These are phyloP conservation scores for Aspergillus ochraceus DNA, from an alignment of 2,329 filamentous ascomycete genomes.

Conservation along the genomic window DNA sequence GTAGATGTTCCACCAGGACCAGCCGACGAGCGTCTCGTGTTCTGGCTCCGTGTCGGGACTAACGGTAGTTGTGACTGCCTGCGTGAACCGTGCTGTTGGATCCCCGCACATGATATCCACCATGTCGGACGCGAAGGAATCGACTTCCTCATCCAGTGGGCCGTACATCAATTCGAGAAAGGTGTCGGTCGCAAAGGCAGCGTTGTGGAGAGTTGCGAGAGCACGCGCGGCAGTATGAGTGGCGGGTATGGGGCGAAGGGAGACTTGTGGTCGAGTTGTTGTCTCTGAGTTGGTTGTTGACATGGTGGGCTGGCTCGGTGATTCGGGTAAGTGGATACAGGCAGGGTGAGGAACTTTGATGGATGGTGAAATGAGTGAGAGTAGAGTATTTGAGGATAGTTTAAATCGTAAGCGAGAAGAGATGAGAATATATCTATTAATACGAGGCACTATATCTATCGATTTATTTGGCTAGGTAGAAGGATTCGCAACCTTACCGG, in stretches of 20 bases:
- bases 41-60: background rate
- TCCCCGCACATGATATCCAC: background rate
- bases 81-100: background rate
- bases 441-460: too few species aligned
- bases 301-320: too few species aligned
- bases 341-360: too few species aligned
- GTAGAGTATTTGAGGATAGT: too few species aligned
- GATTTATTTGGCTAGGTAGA: too few species aligned
- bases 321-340: too few species aligned
- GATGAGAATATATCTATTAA: too few species aligned
- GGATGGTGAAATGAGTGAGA: too few species aligned
- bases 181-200: background rate
- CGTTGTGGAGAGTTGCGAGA: conserved; percentile 2
- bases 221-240: background rate
- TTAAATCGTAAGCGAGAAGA: too few species aligned
- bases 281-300: too few species aligned
- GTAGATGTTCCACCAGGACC: conserved; percentile 7
- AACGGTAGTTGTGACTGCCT: background rate
- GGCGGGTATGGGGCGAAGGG: background rate
- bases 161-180: conserved; percentile 5
- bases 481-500: background rate
- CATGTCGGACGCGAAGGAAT: background rate
- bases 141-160: background rate
- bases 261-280: background rate
- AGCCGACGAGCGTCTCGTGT: background rate